phyloP scores from a whole-genome alignment of 176 grass and related monocot species.

The Cymbopogon citratus region DNA sequence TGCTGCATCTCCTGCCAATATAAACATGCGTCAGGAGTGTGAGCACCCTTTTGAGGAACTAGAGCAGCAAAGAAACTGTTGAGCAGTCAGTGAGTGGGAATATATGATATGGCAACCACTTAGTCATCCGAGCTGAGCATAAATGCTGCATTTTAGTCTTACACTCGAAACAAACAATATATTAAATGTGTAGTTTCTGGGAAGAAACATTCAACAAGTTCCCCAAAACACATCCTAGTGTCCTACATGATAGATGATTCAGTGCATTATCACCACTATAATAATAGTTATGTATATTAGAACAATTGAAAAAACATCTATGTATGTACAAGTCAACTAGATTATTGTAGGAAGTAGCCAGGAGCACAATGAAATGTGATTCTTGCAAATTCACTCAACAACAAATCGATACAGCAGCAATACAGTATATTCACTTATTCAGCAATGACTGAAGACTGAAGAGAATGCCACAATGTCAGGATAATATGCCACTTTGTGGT shows the following conservation, averaged over 20 bases:
- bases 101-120: neutral
- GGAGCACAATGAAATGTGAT: neutral
- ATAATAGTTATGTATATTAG: neutral
- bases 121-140: neutral
- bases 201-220: neutral
- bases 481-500: neutral
- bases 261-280: neutral
- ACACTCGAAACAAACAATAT: neutral
- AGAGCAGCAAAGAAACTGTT: neutral
- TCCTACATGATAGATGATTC: neutral
- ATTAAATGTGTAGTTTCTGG: neutral
- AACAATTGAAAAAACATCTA: constrained; percentile 11
- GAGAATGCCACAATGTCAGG: neutral
- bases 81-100: neutral
- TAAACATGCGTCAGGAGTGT: neutral
- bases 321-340: neutral
- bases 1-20: constrained; percentile 49
- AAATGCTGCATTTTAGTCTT: neutral
- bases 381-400: neutral
- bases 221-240: no score
- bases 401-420: neutral
- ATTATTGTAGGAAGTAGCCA: neutral
- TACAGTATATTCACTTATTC: neutral
- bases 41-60: neutral
- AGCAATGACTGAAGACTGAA: neutral